These are phyloP conservation scores for Lasiodiplodia sp. DNA, from an alignment of 2,329 filamentous ascomycete species.

Conservation along the genomic window DNA sequence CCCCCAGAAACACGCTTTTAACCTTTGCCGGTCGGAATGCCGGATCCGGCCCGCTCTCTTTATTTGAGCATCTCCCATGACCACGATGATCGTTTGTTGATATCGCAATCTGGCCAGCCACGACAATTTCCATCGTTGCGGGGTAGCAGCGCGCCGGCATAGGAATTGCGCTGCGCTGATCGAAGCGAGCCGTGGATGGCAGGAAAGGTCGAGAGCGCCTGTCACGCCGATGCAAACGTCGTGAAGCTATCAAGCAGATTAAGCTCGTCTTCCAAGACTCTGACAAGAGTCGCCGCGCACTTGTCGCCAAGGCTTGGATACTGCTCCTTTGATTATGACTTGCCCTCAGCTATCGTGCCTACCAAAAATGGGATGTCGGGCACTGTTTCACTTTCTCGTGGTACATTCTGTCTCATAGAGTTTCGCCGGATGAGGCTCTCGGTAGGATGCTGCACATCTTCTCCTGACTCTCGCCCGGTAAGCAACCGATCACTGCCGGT, in stretches of 20 bases:
- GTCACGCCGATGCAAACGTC: background rate
- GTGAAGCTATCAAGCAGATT: background rate
- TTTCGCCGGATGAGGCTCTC: background rate
- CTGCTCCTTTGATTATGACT: background rate
- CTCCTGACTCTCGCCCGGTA: background rate
- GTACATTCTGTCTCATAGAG: background rate
- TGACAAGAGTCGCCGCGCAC: constrained; percentile 1
- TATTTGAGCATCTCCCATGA: background rate
- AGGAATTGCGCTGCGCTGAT: background rate
- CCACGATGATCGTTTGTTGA: constrained; percentile 9
- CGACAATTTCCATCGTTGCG: background rate
- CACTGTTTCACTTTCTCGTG: background rate
- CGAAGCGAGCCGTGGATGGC: background rate
- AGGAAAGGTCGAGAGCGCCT: too few relatives aligned
- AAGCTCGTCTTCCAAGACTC: constrained; percentile 15
- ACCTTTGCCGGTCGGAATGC: constrained; percentile 3
- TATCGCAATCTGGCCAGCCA: background rate
- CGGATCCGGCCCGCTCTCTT: background rate
- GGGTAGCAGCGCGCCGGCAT: background rate
- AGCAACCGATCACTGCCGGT: constrained; percentile 6
- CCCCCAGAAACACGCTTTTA: background rate
- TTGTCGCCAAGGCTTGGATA: background rate
- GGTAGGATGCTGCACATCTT: background rate
- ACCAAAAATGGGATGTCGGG: too few relatives aligned
- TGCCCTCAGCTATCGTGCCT: background rate